Base-by-base conservation (phyloP, 2,329 filamentous ascomycete species). In the Colletotrichum chlorophyti region DNA sequence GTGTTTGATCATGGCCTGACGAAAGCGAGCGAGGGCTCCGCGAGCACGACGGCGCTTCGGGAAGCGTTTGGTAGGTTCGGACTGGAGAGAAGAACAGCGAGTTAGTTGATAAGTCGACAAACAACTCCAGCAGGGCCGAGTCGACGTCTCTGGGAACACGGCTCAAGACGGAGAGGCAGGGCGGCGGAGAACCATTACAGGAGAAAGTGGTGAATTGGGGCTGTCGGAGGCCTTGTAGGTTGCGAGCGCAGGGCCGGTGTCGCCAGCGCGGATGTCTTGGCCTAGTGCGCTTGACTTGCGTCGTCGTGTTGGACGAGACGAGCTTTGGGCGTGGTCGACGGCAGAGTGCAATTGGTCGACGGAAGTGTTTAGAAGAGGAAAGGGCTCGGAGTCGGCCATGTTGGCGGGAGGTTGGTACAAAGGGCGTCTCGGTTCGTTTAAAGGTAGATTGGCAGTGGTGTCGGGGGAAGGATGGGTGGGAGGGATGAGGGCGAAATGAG, bases 1-100 rank as follows among this genome's bases (percentile, higher is more conserved):
- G 72, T 86, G 83, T 72, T 84, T 87, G 66, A 84, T 65, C 70
- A 83, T 81, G 69, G 76, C 79, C 69, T 85, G 82, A 65, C 82
- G 82, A 32, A 83, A 69, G 62, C 74, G 75, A 24, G 72, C 70
- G 50, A 76, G 51, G 55, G 81, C 64, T 43, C 83, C 79, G 34
- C 81, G 80, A 38, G 82, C 80, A 69, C 83, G 83, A 50, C 83
- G 81, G 59, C 82, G 80, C 68, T 83, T 83, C 31, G 79, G 82
- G 61, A 76, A 70, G 58, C 76, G 77, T 70, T 80, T 83, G 34
- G 53, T 59, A 35, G 41, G 48, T 23, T 37, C 29, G 14, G 53
- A 29, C 53, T 61, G 49, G 3, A 34, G 38, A 41, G 29, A 55
- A 24, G 2, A 34, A 26, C 12, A 15, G 15, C 5, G 10, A 24